Evolutionary conservation across 176 grass and related monocot species (phyloP), one percentile per base, ranked within the genome.

Genomic region (Bromus sterilis): DNA sequence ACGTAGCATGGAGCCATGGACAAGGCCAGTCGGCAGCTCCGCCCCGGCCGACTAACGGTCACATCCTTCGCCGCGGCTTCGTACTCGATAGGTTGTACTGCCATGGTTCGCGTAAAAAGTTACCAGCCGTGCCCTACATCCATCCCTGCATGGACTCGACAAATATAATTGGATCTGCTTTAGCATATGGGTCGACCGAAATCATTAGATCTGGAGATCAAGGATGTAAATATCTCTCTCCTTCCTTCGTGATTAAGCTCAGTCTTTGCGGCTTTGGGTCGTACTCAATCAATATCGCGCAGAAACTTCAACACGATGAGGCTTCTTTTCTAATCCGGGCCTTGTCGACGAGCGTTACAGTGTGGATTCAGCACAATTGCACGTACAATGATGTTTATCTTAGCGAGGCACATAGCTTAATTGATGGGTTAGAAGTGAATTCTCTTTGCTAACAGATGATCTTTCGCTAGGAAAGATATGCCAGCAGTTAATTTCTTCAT

Each of bases 211-310:
- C 68, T 4, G 24, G 7, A 30, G 40, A 33, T 9, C 6, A n/a
- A 51, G 14, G 40, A 40, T 40, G 29, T 62, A 80, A 78, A 77
- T 58, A 70, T 77, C 30, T 60, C 16, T 1, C 9, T 5, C 77
- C 29, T 94, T 89, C 42, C 86, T 91, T 91, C 77, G 67, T 76
- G 86, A 59, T 87, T 91, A 91, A 94, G 89, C 46, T 68, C 77
- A 21, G 5, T 21, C 36, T 39, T 11, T 56, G 3, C 8, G 12
- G 11, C 39, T 66, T 71, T 69, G 28, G 56, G 15, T 48, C 37
- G 26, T 29, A 5, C 31, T 61, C 39, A 39, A 62, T 71, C 18
- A 13, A 28, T 30, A 77, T 77, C 72, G 77, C 23, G 4, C 0
- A 43, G 42, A 73, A 31, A 73, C 8, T 73, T 21, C 42, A 49